Evolutionary conservation across 2,329 filamentous ascomycete genomes (phyloP).

Genomic region (Fusarium sp.): DNA sequence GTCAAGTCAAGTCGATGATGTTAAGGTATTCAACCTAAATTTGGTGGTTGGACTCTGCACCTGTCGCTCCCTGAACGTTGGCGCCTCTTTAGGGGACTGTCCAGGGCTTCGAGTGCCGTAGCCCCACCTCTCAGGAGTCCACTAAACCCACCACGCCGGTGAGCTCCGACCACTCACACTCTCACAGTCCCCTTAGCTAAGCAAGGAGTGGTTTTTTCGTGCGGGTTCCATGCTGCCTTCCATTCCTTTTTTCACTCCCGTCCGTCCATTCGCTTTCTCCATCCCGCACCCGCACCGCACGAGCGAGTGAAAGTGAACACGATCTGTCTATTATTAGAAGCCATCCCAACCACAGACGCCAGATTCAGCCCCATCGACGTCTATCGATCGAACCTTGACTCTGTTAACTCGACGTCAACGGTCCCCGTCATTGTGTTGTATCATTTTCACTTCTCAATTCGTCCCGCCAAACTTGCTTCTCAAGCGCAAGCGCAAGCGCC

Average conservation of each 20-base stretch:
- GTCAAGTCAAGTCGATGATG: conserved; percentile 10
- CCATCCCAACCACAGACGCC: conserved; percentile 43
- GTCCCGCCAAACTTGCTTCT: neutral
- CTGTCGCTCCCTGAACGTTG: conserved; percentile 19
- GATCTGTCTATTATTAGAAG: conserved; percentile 49
- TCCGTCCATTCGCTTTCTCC: conserved; percentile 35
- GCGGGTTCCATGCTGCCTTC: conserved; percentile 41
- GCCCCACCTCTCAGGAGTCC: neutral
- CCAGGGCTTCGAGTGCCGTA: conserved; percentile 28
- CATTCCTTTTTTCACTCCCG: conserved; percentile 42
- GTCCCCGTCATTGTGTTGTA: conserved; percentile 8
- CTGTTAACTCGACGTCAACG: conserved; percentile 11
- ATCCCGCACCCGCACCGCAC: conserved; percentile 32
- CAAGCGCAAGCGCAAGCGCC: conserved; percentile 28
- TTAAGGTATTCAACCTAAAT: conserved; percentile 11
- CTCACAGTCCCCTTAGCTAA: conserved; percentile 30
- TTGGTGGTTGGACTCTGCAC: conserved; percentile 27
- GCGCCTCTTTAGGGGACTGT: conserved; percentile 24
- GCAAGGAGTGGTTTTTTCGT: conserved; percentile 25
- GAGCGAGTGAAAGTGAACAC: conserved; percentile 46
- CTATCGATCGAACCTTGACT: conserved; percentile 28
- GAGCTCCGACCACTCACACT: neutral
- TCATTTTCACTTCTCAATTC: neutral
- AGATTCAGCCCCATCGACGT: conserved; percentile 47
- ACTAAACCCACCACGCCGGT: conserved; percentile 21